Evolutionary conservation across 1,139 yeast genomes (phyloP).

Genomic region (Tardiomyces digboiensis): DNA sequence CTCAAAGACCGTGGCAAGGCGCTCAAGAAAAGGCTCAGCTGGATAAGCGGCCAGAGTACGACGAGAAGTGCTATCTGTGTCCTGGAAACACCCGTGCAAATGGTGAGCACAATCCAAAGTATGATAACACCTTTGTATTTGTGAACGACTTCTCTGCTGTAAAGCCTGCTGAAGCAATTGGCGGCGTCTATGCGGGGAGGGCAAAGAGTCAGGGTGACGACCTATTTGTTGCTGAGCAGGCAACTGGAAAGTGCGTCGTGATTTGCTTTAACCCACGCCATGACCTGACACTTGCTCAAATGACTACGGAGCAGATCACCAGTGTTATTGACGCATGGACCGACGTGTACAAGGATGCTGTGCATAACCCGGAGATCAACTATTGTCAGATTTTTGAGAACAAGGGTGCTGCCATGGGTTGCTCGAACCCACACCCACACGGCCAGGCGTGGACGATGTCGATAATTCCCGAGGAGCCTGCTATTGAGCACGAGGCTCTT

Average conservation of each 20-base stretch:
- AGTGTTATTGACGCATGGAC: constrained; percentile 55
- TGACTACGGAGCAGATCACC: constrained; percentile 37
- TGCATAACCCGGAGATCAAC: constrained; percentile 33
- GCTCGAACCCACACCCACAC: constrained; percentile 77
- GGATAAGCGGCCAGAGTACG: constrained; percentile 43
- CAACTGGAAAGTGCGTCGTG: constrained; percentile 61
- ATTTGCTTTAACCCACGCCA: constrained; percentile 72
- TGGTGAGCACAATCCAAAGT: constrained; percentile 44
- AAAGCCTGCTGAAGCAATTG: constrained; percentile 20
- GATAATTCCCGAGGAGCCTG: constrained; percentile 60
- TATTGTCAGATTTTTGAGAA: constrained; percentile 71
- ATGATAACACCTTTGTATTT: constrained; percentile 49
- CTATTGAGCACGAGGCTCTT: constrained; percentile 45
- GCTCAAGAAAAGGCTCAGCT: constrained; percentile 47
- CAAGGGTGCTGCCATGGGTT: constrained; percentile 76
- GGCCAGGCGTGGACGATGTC: constrained; percentile 72
- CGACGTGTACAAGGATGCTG: constrained; percentile 39
- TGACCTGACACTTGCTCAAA: constrained; percentile 54
- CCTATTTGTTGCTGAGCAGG: constrained; percentile 48
- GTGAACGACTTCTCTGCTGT: constrained; percentile 69
- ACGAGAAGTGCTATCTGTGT: constrained; percentile 61
- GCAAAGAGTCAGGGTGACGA: constrained; percentile 19
- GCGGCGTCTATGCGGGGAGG: constrained; percentile 8
- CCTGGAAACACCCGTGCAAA: constrained; percentile 64
- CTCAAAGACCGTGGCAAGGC: constrained; percentile 79